Conservation (phyloP, 805 yeast genomes). For the Ogataea pignaliae region DNA sequence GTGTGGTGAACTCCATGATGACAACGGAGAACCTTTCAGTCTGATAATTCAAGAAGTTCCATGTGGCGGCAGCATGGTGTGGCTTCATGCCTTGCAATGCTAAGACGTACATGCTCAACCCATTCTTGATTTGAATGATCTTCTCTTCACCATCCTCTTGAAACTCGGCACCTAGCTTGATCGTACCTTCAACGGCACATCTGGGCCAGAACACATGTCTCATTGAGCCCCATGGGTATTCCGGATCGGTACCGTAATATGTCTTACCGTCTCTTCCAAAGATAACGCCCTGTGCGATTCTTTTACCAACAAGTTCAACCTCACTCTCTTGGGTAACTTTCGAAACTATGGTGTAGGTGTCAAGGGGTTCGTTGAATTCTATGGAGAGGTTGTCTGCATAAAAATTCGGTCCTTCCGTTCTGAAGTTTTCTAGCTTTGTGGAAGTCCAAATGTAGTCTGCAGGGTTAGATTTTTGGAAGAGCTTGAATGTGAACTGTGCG, state of each 20-base stretch:
- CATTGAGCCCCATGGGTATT: conserved; percentile 96
- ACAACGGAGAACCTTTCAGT: conserved; percentile 69
- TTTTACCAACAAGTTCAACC: conserved; percentile 63
- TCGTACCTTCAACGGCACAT: conserved; percentile 61
- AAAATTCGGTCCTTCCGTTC: conserved; percentile 65
- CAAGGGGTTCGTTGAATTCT: conserved; percentile 47
- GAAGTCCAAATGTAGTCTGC: conserved; percentile 79
- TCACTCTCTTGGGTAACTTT: conserved; percentile 61
- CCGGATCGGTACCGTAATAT: conserved; percentile 76
- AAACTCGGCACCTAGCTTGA: conserved; percentile 36
- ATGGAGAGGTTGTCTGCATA: conserved; percentile 71
- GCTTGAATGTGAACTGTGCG: conserved; percentile 90
- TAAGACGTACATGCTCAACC: conserved; percentile 80
- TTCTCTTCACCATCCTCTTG: conserved; percentile 12
- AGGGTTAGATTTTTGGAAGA: conserved; percentile 53
- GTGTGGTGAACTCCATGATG: conserved; percentile 94
- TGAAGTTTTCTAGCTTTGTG: conserved; percentile 77
- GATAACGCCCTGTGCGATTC: conserved; percentile 74
- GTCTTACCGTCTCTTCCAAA: conserved; percentile 87
- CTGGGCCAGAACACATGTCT: conserved; percentile 97
- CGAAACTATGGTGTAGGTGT: conserved; percentile 52
- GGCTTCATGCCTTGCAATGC: conserved; percentile 99
- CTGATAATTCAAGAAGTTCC: conserved; percentile 93
- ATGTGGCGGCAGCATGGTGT: conserved; percentile 94
- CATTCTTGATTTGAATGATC: conserved; percentile 30